Conservation (phyloP, 2,329 filamentous ascomycete genomes). For the Colletotrichum musae region DNA sequence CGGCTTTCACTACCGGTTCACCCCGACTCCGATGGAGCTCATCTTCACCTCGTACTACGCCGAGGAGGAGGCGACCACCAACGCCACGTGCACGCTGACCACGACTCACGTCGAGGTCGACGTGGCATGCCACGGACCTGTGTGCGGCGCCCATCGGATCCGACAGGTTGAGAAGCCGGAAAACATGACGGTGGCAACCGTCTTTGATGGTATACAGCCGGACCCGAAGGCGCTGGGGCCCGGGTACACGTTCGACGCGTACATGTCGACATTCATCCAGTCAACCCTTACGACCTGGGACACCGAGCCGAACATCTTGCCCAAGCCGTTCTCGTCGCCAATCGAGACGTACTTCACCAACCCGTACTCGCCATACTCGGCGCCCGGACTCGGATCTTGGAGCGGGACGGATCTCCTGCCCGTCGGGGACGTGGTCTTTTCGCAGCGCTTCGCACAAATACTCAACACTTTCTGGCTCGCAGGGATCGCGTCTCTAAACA, state of each 20-base stretch:
- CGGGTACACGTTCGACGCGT: neutral
- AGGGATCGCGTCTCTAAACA: neutral
- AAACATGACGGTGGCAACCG: neutral
- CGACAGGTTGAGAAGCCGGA: neutral
- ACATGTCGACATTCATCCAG: slow-evolving; percentile 12
- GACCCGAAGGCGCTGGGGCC: neutral
- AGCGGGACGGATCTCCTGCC: neutral
- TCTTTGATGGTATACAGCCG: neutral
- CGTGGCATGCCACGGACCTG: slow-evolving; percentile 3
- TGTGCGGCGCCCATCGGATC: neutral
- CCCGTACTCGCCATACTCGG: neutral
- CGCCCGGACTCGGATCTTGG: neutral
- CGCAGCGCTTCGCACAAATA: slow-evolving; percentile 12
- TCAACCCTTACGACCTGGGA: slow-evolving; percentile 6
- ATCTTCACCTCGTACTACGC: slow-evolving; percentile 2
- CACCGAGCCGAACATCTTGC: neutral
- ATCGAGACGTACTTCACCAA: neutral
- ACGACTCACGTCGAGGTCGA: slow-evolving; percentile 15
- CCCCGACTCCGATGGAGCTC: neutral
- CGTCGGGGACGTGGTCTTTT: neutral
- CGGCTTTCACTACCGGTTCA: neutral
- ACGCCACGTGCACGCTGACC: slow-evolving; percentile 1
- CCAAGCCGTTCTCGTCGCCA: neutral
- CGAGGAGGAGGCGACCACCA: neutral
- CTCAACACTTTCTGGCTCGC: slow-evolving; percentile 23